A percentile compares a stretch with the other conserved stretches of the same genome.
Conservation (phyloP, 2,329 filamentous ascomycete genomes). For the Aspergillus latus region DNA sequence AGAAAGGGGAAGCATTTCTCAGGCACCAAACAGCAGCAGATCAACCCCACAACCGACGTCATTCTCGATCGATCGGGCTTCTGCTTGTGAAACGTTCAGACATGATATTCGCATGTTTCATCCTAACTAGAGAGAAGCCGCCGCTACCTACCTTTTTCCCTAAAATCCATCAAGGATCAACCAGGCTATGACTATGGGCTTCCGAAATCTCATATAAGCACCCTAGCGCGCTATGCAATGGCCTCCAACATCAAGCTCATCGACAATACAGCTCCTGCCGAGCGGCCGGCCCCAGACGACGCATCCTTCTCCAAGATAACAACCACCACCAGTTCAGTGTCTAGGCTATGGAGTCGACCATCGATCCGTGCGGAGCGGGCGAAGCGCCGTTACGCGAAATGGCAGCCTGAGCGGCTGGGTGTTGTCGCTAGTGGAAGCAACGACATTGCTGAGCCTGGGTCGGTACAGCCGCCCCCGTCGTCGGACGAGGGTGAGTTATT, state of each 20-base stretch:
- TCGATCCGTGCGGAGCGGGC: constrained; percentile 42
- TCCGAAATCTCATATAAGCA: not conserved
- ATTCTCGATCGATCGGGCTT: constrained; percentile 19
- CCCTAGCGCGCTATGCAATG: constrained; percentile 14
- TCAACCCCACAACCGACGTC: constrained; percentile 23
- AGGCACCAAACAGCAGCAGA: constrained; percentile 14
- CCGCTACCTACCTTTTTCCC: not conserved
- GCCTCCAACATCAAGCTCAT: constrained; percentile 36
- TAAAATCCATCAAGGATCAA: not conserved
- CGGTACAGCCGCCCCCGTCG: constrained; percentile 18
- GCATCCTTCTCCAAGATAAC: constrained; percentile 18
- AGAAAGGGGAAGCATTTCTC: constrained; percentile 7
- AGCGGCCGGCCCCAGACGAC: constrained; percentile 23
- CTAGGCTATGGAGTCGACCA: constrained; percentile 22
- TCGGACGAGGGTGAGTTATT: constrained; percentile 22
- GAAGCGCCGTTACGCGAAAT: constrained; percentile 50
- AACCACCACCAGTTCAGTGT: constrained; percentile 12
- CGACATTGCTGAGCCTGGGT: constrained; percentile 14
- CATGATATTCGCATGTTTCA: not conserved
- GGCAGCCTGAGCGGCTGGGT: constrained; percentile 58
- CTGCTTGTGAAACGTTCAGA: not conserved
- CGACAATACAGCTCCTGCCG: constrained; percentile 40
- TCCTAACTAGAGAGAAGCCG: not conserved
- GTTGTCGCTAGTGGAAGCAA: constrained; percentile 28
- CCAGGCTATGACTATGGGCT: not conserved